These are phyloP conservation scores for Didymella pomorum DNA, from an alignment of 2,329 filamentous ascomycete species.

Conservation along the genomic window DNA sequence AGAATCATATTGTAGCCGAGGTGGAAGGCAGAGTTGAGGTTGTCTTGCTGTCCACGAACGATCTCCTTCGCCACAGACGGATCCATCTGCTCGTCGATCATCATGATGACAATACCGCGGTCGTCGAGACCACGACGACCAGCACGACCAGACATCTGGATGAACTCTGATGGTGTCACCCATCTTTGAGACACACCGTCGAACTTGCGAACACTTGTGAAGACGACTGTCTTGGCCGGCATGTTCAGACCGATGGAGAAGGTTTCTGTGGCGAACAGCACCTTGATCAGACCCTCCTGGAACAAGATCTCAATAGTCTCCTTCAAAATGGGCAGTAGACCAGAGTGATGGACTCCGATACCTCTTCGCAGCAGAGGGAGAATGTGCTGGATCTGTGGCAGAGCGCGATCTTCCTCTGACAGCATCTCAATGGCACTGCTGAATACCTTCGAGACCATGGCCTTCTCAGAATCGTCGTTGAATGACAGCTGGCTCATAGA, in stretches of 20 bases:
- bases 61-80: conserved; percentile 93
- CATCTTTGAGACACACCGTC: conserved; percentile 83
- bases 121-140: conserved; percentile 97
- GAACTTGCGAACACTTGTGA: conserved; percentile 94
- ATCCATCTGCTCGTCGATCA: conserved; percentile 97
- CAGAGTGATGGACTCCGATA: conserved; percentile 97
- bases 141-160: conserved; percentile 98
- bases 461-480: conserved; percentile 95
- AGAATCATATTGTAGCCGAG: conserved; percentile 99
- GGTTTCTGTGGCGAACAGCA: conserved; percentile 96
- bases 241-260: conserved; percentile 99
- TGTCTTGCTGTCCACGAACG: conserved; percentile 95
- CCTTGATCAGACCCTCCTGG: conserved; percentile 97
- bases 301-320: conserved; percentile 99
- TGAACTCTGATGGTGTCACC: conserved; percentile 93
- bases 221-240: conserved; percentile 99
- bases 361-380: conserved; percentile 87
- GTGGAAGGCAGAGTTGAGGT: conserved; percentile 96
- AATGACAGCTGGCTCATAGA: conserved; percentile 87
- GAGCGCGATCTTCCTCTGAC: conserved; percentile 85
- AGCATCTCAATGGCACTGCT: conserved; percentile 90
- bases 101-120: conserved; percentile 99
- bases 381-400: conserved; percentile 91
- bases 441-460: conserved; percentile 94
- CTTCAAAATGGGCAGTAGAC: conserved; percentile 92